Conservation (phyloP, 164 flowering plant species). For the Vitis amurensis region DNA sequence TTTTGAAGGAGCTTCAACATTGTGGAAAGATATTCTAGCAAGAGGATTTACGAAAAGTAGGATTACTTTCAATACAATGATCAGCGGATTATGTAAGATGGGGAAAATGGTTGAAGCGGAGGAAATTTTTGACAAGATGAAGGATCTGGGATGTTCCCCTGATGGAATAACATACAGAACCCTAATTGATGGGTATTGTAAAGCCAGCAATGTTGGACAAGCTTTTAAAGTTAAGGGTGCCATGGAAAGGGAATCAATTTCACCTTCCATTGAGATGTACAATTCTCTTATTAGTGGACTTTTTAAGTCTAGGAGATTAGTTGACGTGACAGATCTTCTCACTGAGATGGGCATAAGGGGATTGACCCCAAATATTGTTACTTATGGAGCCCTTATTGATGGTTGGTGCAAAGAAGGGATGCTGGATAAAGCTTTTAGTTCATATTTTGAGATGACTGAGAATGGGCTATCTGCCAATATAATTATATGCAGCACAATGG, state of each 20-base stretch:
- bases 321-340: constrained; percentile 43
- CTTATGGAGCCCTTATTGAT: constrained; percentile 72
- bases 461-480: constrained; percentile 64
- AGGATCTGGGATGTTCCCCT: constrained; percentile 56
- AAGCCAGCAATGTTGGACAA: constrained; percentile 51
- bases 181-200: constrained; percentile 76
- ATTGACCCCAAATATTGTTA: constrained; percentile 51
- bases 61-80: constrained; percentile 64
- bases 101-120: constrained; percentile 75
- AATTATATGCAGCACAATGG: constrained; percentile 52
- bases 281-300: constrained; percentile 71
- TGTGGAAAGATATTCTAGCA: constrained; percentile 64
- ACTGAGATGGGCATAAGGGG: constrained; percentile 53
- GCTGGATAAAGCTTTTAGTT: constrained; percentile 56
- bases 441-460: constrained; percentile 62
- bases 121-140: constrained; percentile 57
- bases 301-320: constrained; percentile 40
- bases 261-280: constrained; percentile 59
- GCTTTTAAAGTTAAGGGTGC: constrained; percentile 56
- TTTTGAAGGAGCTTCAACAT: constrained; percentile 45
- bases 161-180: constrained; percentile 74
- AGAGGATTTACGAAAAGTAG: constrained; percentile 50
- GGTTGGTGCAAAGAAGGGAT: constrained; percentile 76
- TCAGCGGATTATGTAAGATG: constrained; percentile 75
- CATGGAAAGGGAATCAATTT: constrained; percentile 52